Evolutionary conservation across 2,329 filamentous ascomycete species (phyloP), one percentile per base, ranked within the genome.

Genomic region (Phaeosphaeria sp.): DNA sequence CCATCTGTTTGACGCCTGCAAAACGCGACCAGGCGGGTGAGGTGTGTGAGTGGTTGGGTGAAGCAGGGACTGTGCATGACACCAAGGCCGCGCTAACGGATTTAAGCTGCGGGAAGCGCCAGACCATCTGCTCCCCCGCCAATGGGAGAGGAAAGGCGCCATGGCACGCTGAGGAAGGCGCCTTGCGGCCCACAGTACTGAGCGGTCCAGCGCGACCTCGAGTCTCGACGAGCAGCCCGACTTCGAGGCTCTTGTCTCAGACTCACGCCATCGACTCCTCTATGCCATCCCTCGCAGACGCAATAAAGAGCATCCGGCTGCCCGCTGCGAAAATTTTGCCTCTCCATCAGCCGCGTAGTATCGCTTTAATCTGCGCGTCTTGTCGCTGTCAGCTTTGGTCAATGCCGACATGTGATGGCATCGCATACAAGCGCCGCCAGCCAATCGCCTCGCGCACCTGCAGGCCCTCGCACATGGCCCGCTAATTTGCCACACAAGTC

Each of bases 1-100:
- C 42, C 20, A 57, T 61, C 60, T 68, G 68, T 70, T 73, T 74
- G 63, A 67, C 70, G 71, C 71, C 69, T 65, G 64, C 57, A 61
- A 64, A 68, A 68, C 57, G 59, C 55, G 53, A 67, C 66, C 61
- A 63, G 69, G 67, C 50, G 39, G 53, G 59, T 66, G 57, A 42
- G 56, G 53, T 54, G 53, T 60, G 57, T 72, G 67, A 72, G 65
- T 74, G 71, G 71, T 60, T 61, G 65, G 56, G 50, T 42, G 24
- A 17, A 17, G 40, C 64, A 64, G 55, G 64, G 64, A 60, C 66
- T 46, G 56, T 57, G 62, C 63, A 66, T 63, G 48, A 48, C 57
- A 52, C 60, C 59, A 63, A 59, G 59, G 56, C 50, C 8, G 55
- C 59, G 64, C 67, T 67, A 70, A 56, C 58, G 65, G 60, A 24